Evolutionary conservation across 73 alveolate genomes (phyloP), one percentile per base, ranked within the genome.

Genomic region (Paramecium sexaurelia): DNA sequence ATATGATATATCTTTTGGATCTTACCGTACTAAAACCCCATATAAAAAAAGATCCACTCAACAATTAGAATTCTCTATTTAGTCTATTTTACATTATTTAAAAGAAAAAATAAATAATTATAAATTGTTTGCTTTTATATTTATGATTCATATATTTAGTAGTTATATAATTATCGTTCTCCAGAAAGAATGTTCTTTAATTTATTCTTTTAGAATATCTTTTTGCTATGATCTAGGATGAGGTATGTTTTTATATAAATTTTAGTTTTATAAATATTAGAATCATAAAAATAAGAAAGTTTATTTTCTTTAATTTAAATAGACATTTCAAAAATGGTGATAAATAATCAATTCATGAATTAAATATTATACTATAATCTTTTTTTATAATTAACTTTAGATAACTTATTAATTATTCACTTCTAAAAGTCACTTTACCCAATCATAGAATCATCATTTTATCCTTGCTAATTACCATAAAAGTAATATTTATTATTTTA

Each of bases 1-100:
- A 29, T 17, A 22, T 40, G 41, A 43, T 20, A 29, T 37, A 19
- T 71, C 27, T 6, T 24, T 67, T 26, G 40, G 55, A 45, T 68
- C 73, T 29, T 45, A 33, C 32, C 7, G 6, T 20, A 71, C 24
- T 32, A 57, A 10, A 36, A 88, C 91, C 6, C 94, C 85, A 32
- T n/a, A 22, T 7, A 37, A 66, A 82, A 29, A 91, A 85, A 27
- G 41, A 69, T 20, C 27, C 32, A 51, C 13, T 40, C 55, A 88
- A 32, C 13, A 69, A 90, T 56, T 55, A 5, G 27, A 69, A 32
- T 69, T 87, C 94, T 82, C 71, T 88, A 33, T 19, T 55, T 17
- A 88, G 37, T 68, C 94, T 75, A 35, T 88, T 88, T 35, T 88
- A 13, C 91, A 69, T 88, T 51, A 4, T 35, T 35, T 47, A 47